These are phyloP conservation scores for Chernovozyma aurita DNA, from an alignment of 1,139 yeast species.

Conservation along the genomic window DNA sequence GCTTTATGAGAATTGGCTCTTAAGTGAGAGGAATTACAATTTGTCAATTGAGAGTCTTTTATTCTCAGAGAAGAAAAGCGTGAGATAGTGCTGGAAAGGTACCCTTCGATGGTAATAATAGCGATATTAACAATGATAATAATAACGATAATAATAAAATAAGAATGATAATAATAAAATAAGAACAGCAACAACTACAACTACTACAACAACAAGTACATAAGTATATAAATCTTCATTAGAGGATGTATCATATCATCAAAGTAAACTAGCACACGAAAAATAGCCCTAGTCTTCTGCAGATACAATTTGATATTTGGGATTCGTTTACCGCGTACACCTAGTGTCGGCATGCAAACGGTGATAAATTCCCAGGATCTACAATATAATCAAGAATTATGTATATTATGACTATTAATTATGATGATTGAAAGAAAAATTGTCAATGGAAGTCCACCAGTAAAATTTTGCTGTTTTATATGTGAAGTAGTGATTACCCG, in stretches of 20 bases:
- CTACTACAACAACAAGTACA: too few species aligned
- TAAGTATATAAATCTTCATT: too few species aligned
- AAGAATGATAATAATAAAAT: too few species aligned
- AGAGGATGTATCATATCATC: slow-evolving; percentile 4
- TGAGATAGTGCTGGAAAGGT: too few species aligned
- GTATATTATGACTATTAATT: not conserved
- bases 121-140: too few species aligned
- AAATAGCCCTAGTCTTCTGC: slow-evolving; percentile 29
- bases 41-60: too few species aligned
- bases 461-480: not conserved
- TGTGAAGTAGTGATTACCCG: not conserved
- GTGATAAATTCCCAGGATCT: slow-evolving; percentile 38
- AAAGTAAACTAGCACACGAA: slow-evolving; percentile 3
- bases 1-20: too few species aligned
- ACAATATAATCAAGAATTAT: not conserved
- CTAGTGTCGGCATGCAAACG: slow-evolving; percentile 37
- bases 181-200: too few species aligned
- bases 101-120: too few species aligned
- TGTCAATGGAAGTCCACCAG: not conserved
- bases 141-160: too few species aligned
- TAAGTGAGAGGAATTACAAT: too few species aligned
- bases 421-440: not conserved
- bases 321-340: slow-evolving; percentile 47
- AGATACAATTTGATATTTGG: slow-evolving; percentile 33
- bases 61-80: too few species aligned